Evolutionary conservation across 2,329 filamentous ascomycete genomes (phyloP).

Genomic region (Fusarium miscanthi): DNA sequence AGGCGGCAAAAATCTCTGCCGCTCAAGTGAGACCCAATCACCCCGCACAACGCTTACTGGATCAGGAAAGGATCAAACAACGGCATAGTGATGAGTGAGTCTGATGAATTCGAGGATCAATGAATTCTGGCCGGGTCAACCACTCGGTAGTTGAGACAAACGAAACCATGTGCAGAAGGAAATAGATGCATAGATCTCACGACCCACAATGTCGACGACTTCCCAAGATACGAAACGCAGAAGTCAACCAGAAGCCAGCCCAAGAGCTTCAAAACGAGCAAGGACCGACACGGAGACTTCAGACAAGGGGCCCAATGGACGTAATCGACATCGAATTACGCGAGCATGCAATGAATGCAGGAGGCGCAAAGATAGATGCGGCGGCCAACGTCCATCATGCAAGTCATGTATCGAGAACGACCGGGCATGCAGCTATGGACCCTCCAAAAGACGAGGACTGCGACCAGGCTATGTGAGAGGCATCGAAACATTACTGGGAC

Average conservation of each 20-base stretch:
- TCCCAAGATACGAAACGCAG: not conserved
- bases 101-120: not conserved
- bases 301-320: not conserved
- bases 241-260: not conserved
- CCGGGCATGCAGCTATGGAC: slow-evolving; percentile 3
- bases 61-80: not conserved
- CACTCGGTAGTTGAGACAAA: not conserved
- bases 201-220: not conserved
- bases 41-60: not conserved
- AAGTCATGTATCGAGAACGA: not conserved
- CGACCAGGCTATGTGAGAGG: slow-evolving; percentile 11
- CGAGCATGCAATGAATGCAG: slow-evolving; percentile 17
- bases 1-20: slow-evolving; percentile 10
- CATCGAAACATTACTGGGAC: not conserved
- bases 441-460: slow-evolving; percentile 5
- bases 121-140: not conserved
- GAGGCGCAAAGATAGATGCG: slow-evolving; percentile 2
- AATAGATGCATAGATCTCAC: not conserved
- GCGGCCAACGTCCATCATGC: not conserved
- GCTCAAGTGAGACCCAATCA: not conserved
- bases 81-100: not conserved
- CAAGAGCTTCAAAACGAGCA: not conserved
- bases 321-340: slow-evolving; percentile 1
- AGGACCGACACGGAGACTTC: not conserved
- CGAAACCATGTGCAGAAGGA: not conserved